phyloP scores from a whole-genome alignment of 78 protist genomes.

The Dictyostelium citrinum region DNA sequence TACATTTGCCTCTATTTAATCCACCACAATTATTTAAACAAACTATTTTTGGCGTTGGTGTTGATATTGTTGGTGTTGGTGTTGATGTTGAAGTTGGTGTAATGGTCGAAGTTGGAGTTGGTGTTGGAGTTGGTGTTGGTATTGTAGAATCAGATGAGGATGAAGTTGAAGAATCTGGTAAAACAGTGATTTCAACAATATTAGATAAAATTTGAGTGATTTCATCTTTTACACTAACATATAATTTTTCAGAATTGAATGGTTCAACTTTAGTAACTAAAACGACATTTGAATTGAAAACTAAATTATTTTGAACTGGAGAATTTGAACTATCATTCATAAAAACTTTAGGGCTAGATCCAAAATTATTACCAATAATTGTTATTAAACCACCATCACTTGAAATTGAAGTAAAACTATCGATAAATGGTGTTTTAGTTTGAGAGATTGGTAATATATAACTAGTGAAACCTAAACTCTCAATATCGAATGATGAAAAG shows the following conservation, averaged over 20 bases:
- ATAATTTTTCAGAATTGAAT: not conserved
- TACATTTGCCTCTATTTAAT: not conserved
- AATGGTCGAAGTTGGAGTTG: not conserved
- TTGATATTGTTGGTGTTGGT: not conserved
- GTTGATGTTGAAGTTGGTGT: not conserved
- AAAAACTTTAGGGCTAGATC: not conserved
- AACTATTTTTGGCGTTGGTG: not conserved
- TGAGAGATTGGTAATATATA: no score
- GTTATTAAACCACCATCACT: not conserved
- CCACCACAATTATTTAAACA: conserved; percentile 19
- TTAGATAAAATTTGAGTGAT: not conserved
- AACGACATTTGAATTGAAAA: not conserved
- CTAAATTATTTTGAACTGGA: not conserved
- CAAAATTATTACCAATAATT: not conserved
- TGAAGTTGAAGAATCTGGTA: not conserved
- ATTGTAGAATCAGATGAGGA: not conserved
- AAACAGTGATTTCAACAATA: not conserved
- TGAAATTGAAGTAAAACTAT: not conserved
- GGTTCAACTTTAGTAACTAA: not conserved
- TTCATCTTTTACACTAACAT: not conserved
- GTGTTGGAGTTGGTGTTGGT: not conserved
- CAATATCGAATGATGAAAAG: not conserved
- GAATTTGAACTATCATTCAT: not conserved
- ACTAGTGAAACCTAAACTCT: no score
- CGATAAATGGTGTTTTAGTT: not conserved